Evolutionary conservation across 805 yeast genomes (phyloP), one percentile per base, ranked within the genome.

Genomic region (Yamadazyma kitorensis): DNA sequence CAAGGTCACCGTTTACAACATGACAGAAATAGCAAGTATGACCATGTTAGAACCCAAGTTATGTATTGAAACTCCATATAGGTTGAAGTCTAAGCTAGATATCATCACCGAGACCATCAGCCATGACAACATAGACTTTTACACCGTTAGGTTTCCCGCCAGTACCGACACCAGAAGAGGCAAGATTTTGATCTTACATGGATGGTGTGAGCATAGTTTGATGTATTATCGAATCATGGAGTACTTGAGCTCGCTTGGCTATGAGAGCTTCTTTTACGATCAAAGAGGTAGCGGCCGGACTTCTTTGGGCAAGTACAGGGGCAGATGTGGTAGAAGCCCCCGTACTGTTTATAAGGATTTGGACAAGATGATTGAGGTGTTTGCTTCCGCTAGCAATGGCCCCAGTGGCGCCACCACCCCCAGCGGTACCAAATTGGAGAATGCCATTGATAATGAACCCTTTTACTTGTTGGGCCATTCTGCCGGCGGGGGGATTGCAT

Each of bases 231-330:
- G 74, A 29, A 47, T 75, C 14, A 71, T 74, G 53, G 87, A 84
- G 46, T 59, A 63, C 4, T 50, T 82, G 35, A 60, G 74, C 2
- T 44, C 47, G 11, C 39, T 48, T 10, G 89, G 89, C 0, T 81
- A 72, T 51, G 87, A 83, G 46, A 64, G 72, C 0, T 80, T 79
- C 51, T 73, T 75, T 47, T 84, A 74, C 55, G 87, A 79, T 53
- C 91, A 83, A 54, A 64, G 89, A 48, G 94, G 91, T 0, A 74
- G 86, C 5, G 89, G 89, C 2, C 66, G 61, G 30, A 81, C 89
- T 0, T 69, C 78, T 2, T 70, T 74, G 1, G 79, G 78, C 15
- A 67, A 70, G 19, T 48, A 57, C 4, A 61, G 68, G 30, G 91
- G 89, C 5, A 50, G 57, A 26, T 34, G 39, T 32, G 45, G 45